These are phyloP conservation scores for Zymoseptoria tritici DNA, from an alignment of 2,329 filamentous ascomycete species.

Conservation along the genomic window DNA sequence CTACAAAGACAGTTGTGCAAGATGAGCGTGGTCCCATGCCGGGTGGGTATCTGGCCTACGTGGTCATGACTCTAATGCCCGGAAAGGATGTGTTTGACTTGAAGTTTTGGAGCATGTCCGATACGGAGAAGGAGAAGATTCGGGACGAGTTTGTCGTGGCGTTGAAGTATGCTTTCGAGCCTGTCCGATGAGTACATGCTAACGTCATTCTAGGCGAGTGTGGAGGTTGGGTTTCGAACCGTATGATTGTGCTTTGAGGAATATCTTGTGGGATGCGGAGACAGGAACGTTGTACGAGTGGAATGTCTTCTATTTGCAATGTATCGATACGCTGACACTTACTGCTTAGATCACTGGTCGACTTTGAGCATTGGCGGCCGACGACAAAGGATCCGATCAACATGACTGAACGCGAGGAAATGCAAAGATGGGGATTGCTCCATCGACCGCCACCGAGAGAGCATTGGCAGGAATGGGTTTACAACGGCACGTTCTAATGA, in stretches of 20 bases:
- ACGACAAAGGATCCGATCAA: slow-evolving; percentile 20
- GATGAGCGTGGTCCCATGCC: slow-evolving; percentile 16
- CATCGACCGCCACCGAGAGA: slow-evolving; percentile 18
- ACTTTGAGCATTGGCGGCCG: slow-evolving; percentile 26
- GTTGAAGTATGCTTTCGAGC: slow-evolving; percentile 15
- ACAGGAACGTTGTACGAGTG: slow-evolving; percentile 10
- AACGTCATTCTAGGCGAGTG: slow-evolving; percentile 10
- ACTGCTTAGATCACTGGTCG: slow-evolving; percentile 21
- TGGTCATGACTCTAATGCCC: slow-evolving; percentile 25
- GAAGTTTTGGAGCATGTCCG: slow-evolving; percentile 24
- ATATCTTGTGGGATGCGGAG: slow-evolving; percentile 24
- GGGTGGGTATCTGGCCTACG: slow-evolving; percentile 24
- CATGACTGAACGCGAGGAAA: slow-evolving; percentile 19
- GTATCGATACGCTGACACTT: not conserved
- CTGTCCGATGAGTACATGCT: not conserved
- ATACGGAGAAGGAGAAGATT: slow-evolving; percentile 16
- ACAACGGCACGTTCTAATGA: not conserved
- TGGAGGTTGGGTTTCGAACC: slow-evolving; percentile 24
- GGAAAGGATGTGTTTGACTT: slow-evolving; percentile 23
- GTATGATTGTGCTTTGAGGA: slow-evolving; percentile 26
- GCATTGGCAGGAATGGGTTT: slow-evolving; percentile 13
- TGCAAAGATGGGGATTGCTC: slow-evolving; percentile 25
- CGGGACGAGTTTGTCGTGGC: slow-evolving; percentile 17
- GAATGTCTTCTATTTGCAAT: not conserved
- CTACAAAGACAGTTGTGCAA: slow-evolving; percentile 17